These are phyloP conservation scores for Mycena leptocephala DNA, from an alignment of 768 basidiomycete genomes.

Conservation along the genomic window DNA sequence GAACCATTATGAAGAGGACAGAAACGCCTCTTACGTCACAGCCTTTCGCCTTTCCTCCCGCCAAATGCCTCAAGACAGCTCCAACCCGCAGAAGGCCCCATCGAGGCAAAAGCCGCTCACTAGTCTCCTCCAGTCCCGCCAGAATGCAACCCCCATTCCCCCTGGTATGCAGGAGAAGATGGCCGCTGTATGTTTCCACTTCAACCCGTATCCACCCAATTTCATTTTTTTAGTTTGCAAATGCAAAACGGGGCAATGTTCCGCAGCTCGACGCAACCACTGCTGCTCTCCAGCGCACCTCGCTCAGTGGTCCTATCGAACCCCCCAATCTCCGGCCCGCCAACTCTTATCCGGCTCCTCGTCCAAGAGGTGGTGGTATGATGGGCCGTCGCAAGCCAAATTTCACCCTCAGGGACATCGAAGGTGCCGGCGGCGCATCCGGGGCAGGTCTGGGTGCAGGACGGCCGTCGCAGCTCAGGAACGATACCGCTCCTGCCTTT, in stretches of 20 bases:
- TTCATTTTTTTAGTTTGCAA: constrained; percentile 39
- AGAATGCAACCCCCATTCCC: constrained; percentile 81
- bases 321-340: constrained; percentile 50
- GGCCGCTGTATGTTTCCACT: constrained; percentile 76
- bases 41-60: constrained; percentile 30
- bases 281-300: constrained; percentile 56
- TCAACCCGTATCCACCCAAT: neutral
- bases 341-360: constrained; percentile 53
- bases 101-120: constrained; percentile 50
- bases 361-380: constrained; percentile 51
- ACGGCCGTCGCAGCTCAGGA: constrained; percentile 64
- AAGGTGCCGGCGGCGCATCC: constrained; percentile 67
- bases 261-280: constrained; percentile 59
- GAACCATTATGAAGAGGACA: constrained; percentile 45
- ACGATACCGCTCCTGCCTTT: constrained; percentile 76
- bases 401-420: constrained; percentile 78
- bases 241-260: constrained; percentile 51
- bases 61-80: constrained; percentile 35
- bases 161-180: constrained; percentile 94
- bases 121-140: constrained; percentile 59
- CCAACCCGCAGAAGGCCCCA: constrained; percentile 37
- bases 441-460: constrained; percentile 83
- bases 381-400: constrained; percentile 67
- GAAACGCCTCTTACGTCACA: constrained; percentile 6
- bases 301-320: constrained; percentile 38